Evolutionary conservation across 148 eudicot genomes (phyloP), one percentile per base, ranked within the genome.

Genomic region (Talinum fruticosum): DNA sequence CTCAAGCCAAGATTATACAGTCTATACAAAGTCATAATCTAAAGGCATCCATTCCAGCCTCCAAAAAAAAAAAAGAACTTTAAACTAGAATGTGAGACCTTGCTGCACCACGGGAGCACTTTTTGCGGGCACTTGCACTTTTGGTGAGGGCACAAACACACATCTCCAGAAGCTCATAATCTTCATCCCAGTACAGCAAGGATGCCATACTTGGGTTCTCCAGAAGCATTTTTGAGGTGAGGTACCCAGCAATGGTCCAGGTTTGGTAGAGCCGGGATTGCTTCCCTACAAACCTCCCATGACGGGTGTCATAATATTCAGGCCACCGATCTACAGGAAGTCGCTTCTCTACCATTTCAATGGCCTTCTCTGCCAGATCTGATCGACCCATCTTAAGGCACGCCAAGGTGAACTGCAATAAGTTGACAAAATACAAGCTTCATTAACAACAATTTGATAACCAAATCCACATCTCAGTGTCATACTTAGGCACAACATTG

Each of bases 221-320:
- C 75, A 94, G 76, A 30, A 94, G 83, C 97, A 92, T 87, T 84
- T 88, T 94, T 23, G 97, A 92, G 67, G 97, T 82, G 62, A 90
- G 78, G 76, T 69, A 90, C 24, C 97, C 97, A 64, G 98, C 97
- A n/a, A 94, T 83, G 1, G 97, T 90, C 98, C 98, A 94, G 10
- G 98, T 94, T 86, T 94, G 98, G 82, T 92, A 90, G 33, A 90
- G 91, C 19, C 97, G 88, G 28, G 98, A 86, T 86, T 94, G 98
- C 79, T 94, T 94, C 54, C 98, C 98, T 10, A 90, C 80, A 67
- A 92, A 94, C 74, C 86, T 94, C 30, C 91, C 98, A 66, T 83
- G 83, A 23, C 86, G 89, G 5, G 98, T 94, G 87, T 94, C 98
- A 26, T 94, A 94, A 75, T 94, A 94, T 79, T 94, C 98, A 33